Base-by-base conservation (phyloP, 805 yeast genomes). In the Saccharomyces jurei region DNA sequence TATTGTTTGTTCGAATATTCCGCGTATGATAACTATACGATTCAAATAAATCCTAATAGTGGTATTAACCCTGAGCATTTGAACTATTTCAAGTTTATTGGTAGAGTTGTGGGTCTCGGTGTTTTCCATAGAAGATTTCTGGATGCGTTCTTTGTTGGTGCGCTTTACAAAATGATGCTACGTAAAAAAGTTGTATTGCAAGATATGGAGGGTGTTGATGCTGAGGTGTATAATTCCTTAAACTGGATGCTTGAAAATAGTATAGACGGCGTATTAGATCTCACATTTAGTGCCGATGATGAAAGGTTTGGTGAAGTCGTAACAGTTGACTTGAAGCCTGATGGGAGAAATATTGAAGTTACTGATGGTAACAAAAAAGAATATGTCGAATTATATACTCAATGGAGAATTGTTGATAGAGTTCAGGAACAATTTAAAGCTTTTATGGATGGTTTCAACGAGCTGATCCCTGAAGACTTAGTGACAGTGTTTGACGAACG, bases 201-300 rank as follows among this genome's bases (percentile, higher is more conserved):
- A 71, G 99, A 94, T 74, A 87, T 94, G 95, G 99, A 94, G 73
- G 96, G 97, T 73, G 97, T 95, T 57, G 99, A 94, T 73, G 92
- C 96, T 26, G 98, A 94, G 68, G 90, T 92, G 74, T 89, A 89
- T 75, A 83, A 94, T 67, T 92, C 96, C 26, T 77, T 94, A 72
- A 88, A 89, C 66, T 94, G 99, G 99, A 89, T 90, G 71, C 76
- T 90, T 58, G 97, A 94, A 65, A 92, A 94, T 69, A 96, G 90
- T 70, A 92, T 94, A 65, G 87, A 94, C 31, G 92, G 83, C 57
- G 77, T 92, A 32, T 77, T 94, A 58, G 97, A 89, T 63, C 79
- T 89, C 67, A 89, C 98, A 0, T 94, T 94, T 74, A 82, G 90
- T 64, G 86, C 84, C 1, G 89, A 83, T 67, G 98, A 91, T 69